Conservation (phyloP, 805 yeast genomes). For the Teunomyces aglyptinius region DNA sequence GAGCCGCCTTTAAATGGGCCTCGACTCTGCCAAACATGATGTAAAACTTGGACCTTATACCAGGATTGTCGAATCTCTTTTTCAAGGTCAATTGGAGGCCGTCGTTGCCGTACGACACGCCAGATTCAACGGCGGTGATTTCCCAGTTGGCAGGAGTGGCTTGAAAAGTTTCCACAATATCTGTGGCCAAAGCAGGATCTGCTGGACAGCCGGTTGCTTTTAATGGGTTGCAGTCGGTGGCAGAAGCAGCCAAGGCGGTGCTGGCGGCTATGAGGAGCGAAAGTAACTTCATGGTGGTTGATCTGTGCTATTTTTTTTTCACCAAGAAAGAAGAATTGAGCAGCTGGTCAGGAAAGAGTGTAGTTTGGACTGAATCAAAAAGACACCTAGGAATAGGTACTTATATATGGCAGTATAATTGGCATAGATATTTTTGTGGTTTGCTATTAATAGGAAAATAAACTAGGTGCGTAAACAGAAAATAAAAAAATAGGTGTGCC, state of each 20-base stretch:
- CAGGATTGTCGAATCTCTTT: constrained; percentile 72
- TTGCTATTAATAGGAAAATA: constrained; percentile 2
- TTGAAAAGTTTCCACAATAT: constrained; percentile 52
- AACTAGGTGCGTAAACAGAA: background rate
- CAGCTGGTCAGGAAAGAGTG: no score
- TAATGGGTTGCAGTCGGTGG: constrained; percentile 25
- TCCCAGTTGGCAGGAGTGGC: constrained; percentile 44
- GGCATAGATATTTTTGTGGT: background rate
- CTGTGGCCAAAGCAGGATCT: constrained; percentile 62
- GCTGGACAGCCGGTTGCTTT: constrained; percentile 21
- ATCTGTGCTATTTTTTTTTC: background rate
- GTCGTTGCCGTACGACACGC: constrained; percentile 29
- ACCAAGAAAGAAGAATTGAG: background rate
- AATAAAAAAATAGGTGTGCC: background rate
- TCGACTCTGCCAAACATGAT: constrained; percentile 88
- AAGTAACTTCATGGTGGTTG: background rate
- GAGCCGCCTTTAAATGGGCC: constrained; percentile 66
- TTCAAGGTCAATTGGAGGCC: constrained; percentile 66
- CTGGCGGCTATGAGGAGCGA: constrained; percentile 5
- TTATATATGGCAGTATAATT: no score
- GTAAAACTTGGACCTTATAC: constrained; percentile 73
- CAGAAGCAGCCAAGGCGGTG: constrained; percentile 5
- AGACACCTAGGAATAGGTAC: no score
- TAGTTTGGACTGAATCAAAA: no score
- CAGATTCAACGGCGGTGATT: constrained; percentile 37